Base-by-base conservation (phyloP, 2,329 filamentous ascomycete genomes). In the Plenodomus tracheiphilus region DNA sequence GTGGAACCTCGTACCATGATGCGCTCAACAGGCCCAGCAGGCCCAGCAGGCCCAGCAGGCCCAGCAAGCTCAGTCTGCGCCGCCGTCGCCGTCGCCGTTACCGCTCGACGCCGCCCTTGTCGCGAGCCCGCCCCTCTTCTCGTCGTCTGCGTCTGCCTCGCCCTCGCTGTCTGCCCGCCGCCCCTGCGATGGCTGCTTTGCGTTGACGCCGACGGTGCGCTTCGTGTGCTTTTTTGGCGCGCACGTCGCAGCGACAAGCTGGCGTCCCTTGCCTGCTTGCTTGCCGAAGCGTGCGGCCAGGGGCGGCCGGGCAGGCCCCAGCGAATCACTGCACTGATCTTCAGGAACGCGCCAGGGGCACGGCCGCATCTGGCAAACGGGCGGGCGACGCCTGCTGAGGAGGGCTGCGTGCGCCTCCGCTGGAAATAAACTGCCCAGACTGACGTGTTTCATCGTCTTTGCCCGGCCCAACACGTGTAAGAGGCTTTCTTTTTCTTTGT, bases 251-350 rank as follows among this genome's bases (percentile, higher is more conserved):
- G 6, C 8, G 28, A 5, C n/a, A n/a, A 15, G 28, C 28, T 32
- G 28, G 15, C 28, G 28, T 11, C 28, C 28, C 28, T 32, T 32
- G 28, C 28, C 15, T 32, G n/a, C n/a, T n/a, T n/a, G n/a, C n/a
- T n/a, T n/a, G 22, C 22, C 34, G 34, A 36, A 15, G 6, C 13
- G 15, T 36, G 16, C 6, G 8, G 18, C 18, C 35, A 37, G 35
- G 35, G 35, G 47, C 36, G 16, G 46, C 51, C 46, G 43, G 41
- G 17, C 43, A 43, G 42, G 22, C 42, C 46, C 46, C 52, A 56
- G 60, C 66, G 51, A 67, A 65, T 65, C 41, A 52, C 43, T 37
- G 39, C 39, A 53, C 49, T 51, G 66, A 69, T 68, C 65, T 51
- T 62, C 66, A 66, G 65, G 59, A 56, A 64, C 64, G 51, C 50